A percentile compares a stretch with the other conserved stretches of the same genome.
phyloP scores from a whole-genome alignment of 805 yeast genomes.

The Barnettozyma salicaria region DNA sequence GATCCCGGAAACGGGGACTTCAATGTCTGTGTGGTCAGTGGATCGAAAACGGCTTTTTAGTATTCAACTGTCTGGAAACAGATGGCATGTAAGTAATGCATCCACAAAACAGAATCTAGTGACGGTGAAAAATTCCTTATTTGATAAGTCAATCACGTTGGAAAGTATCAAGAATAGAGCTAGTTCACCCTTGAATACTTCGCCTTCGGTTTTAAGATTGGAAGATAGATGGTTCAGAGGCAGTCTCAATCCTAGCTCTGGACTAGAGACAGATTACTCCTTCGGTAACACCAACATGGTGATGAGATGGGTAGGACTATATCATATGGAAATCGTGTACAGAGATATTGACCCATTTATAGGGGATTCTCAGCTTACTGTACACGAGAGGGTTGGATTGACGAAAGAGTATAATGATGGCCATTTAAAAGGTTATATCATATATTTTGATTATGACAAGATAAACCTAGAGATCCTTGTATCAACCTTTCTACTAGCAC shows the following conservation, averaged over 20 bases:
- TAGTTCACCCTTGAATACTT: conserved; percentile 17
- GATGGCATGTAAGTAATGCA: conserved; percentile 16
- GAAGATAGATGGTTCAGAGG: conserved; percentile 4
- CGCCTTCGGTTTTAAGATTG: conserved; percentile 18
- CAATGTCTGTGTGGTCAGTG: conserved; percentile 23
- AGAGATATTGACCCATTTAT: conserved; percentile 5
- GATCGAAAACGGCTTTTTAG: conserved; percentile 20
- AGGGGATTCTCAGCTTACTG: conserved; percentile 4
- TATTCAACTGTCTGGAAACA: conserved; percentile 10
- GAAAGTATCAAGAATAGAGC: conserved; percentile 3
- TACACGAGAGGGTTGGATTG: conserved; percentile 19
- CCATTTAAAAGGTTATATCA: conserved; percentile 9
- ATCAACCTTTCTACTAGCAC: conserved; percentile 18
- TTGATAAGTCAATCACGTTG: conserved; percentile 19
- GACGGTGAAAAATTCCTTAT: conserved; percentile 14
- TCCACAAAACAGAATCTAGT: conserved; percentile 12
- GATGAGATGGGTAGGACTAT: conserved; percentile 22
- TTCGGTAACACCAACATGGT: conserved; percentile 15
- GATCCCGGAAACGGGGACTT: conserved; percentile 26
- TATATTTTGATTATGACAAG: conserved; percentile 18
- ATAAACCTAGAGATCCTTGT: conserved; percentile 23
- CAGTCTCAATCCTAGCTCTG: background rate
- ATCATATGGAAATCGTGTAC: conserved; percentile 19
- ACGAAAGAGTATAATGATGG: conserved; percentile 15
- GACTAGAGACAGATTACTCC: conserved; percentile 11